phyloP scores from a whole-genome alignment of 805 yeast genomes.

The Pichia scutulata region DNA sequence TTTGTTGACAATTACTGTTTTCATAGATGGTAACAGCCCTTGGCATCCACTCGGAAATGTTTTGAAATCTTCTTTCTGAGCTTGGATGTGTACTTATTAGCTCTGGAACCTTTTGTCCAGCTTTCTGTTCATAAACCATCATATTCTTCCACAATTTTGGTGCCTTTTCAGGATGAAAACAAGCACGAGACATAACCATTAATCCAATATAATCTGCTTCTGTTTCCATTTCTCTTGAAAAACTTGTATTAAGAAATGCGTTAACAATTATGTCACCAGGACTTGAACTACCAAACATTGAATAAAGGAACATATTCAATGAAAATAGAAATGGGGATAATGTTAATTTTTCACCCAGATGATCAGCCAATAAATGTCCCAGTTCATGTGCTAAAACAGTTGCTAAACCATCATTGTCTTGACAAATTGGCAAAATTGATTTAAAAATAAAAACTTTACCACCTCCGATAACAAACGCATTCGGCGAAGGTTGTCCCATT shows the following conservation, averaged over 20 bases:
- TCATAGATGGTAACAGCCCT: slow-evolving; percentile 41
- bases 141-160: slow-evolving; percentile 77
- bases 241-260: slow-evolving; percentile 65
- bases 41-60: slow-evolving; percentile 63
- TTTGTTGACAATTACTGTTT: slow-evolving; percentile 31
- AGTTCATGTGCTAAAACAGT: slow-evolving; percentile 90
- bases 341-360: slow-evolving; percentile 76
- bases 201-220: slow-evolving; percentile 96
- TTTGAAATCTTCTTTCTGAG: slow-evolving; percentile 59
- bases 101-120: slow-evolving; percentile 38
- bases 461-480: slow-evolving; percentile 93
- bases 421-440: slow-evolving; percentile 69
- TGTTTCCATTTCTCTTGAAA: slow-evolving; percentile 87
- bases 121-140: slow-evolving; percentile 42
- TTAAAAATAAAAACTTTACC: slow-evolving; percentile 91
- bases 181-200: slow-evolving; percentile 84
- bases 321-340: slow-evolving; percentile 63
- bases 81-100: slow-evolving; percentile 88
- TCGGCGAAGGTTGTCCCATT: slow-evolving; percentile 65
- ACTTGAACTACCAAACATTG: slow-evolving; percentile 51
- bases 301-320: slow-evolving; percentile 44
- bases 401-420: slow-evolving; percentile 87
- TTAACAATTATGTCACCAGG: slow-evolving; percentile 46
- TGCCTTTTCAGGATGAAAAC: slow-evolving; percentile 74
- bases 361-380: slow-evolving; percentile 91